Base-by-base conservation (phyloP, 306 rosid genomes). In the Quercus bicolor region DNA sequence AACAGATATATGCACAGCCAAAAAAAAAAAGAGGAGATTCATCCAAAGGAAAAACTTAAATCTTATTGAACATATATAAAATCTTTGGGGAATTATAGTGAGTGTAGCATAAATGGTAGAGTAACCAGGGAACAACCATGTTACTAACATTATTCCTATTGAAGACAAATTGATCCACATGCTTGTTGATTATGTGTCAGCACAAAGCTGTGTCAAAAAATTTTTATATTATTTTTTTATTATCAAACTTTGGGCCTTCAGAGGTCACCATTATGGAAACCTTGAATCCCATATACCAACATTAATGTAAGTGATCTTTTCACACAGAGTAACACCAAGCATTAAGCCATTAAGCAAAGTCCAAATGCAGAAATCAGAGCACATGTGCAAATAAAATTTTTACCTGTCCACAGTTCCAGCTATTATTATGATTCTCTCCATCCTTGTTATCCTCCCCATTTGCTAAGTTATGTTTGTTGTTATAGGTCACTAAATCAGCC, bases 391-490 rank as follows among this genome's bases (percentile, higher is more conserved):
- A 13, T 48, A 11, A 48, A 48, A 0, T 0, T 48, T 48, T 48
- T 86, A 92, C 98, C 98, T 91, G 86, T 73, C 98, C 98, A 74
- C 98, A 95, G 88, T 95, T 93, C 98, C 98, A 95, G 94, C 98
- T 93, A 79, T 87, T 95, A 84, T 95, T 95, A 80, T 95, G 98
- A 84, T 68, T 91, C 87, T 93, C 98, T 75, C 98, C 98, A 40
- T 95, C 98, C n/a, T 85, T 95, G 87, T 95, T 95, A 89, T 90
- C 87, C 79, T 95, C 98, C 28, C 98, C 98, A 69, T 95, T 95
- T 70, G 94, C 88, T 80, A 80, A 72, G 89, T 95, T 95, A 85
- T 90, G 92, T 82, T 95, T 95, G 57, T 79, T 85, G 87, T 88
- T 95, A 83, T 95, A 95, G 28, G 86, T 90, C 84, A 93, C 98